These are phyloP conservation scores for Mycotypha africana DNA, from an alignment of 371 early-diverging fungal genomes.

Conservation along the genomic window DNA sequence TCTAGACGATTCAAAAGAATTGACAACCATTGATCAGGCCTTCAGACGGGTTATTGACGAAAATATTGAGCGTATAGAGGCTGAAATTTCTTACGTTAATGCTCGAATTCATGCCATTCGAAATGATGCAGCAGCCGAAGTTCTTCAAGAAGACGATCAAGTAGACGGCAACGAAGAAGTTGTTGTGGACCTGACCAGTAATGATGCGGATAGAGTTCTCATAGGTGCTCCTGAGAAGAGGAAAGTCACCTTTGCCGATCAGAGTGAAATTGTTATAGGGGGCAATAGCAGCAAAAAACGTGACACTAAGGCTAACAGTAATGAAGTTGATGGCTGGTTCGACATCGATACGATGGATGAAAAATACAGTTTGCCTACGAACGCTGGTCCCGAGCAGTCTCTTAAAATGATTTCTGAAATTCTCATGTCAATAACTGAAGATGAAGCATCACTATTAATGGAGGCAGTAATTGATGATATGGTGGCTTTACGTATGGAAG, in stretches of 20 bases:
- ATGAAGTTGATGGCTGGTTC: slow-evolving; percentile 18
- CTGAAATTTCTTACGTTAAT: slow-evolving; percentile 72
- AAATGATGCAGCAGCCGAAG: slow-evolving; percentile 57
- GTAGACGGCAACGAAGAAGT: too few relatives aligned
- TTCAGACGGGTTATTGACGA: slow-evolving; percentile 73
- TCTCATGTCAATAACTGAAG: slow-evolving; percentile 51
- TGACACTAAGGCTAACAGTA: too few relatives aligned
- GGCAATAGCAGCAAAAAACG: neutral
- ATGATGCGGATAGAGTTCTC: slow-evolving; percentile 6
- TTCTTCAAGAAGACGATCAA: slow-evolving; percentile 41
- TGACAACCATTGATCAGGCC: slow-evolving; percentile 38
- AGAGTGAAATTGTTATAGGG: slow-evolving; percentile 5
- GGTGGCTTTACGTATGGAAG: slow-evolving; percentile 53
- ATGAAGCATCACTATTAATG: slow-evolving; percentile 60
- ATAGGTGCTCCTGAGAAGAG: slow-evolving; percentile 21
- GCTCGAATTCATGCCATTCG: slow-evolving; percentile 65
- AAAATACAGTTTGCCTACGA: slow-evolving; percentile 32
- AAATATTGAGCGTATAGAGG: slow-evolving; percentile 74
- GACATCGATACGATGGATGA: slow-evolving; percentile 41
- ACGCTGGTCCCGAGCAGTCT: slow-evolving; percentile 37
- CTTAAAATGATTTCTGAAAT: slow-evolving; percentile 52
- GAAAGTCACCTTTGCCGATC: slow-evolving; percentile 36
- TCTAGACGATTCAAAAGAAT: slow-evolving; percentile 23
- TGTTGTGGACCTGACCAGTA: too few relatives aligned
- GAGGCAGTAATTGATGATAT: slow-evolving; percentile 71